Conservation (phyloP, 1,139 yeast species). For the Scheffersomyces titani region DNA sequence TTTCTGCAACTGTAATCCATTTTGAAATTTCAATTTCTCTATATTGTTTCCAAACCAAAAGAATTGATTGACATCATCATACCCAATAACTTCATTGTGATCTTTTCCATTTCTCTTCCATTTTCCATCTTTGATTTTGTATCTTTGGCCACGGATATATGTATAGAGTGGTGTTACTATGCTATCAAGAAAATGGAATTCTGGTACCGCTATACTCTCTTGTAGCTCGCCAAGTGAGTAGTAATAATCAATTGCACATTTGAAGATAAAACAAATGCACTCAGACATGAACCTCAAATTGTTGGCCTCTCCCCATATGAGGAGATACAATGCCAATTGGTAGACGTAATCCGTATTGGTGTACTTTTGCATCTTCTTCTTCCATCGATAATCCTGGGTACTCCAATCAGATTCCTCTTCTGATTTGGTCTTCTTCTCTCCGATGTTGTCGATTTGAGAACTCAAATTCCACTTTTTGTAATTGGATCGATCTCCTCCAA, state of each 20-base stretch:
- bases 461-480: conserved; percentile 45
- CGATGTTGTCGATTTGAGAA: conserved; percentile 19
- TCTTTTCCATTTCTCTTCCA: conserved; percentile 59
- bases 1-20: conserved; percentile 24
- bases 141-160: conserved; percentile 46
- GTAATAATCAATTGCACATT: conserved; percentile 29
- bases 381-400: conserved; percentile 25
- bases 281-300: conserved; percentile 46
- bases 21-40: conserved; percentile 42
- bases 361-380: conserved; percentile 18
- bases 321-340: conserved; percentile 36
- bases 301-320: conserved; percentile 49
- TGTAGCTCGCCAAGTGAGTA: conserved; percentile 1
- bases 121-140: conserved; percentile 32
- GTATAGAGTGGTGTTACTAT: conserved; percentile 50
- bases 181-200: conserved; percentile 29
- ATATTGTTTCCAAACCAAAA: conserved; percentile 80
- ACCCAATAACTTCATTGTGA: conserved; percentile 72
- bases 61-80: conserved; percentile 82
- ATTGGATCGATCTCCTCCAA: conserved; percentile 43
- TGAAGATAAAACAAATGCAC: conserved; percentile 40
- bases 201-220: background rate
- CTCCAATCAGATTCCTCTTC: conserved; percentile 12
- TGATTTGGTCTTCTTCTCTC: background rate
- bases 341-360: conserved; percentile 22